Base-by-base conservation (phyloP, 345 rosid species). In the Lumnitzera littorea region DNA sequence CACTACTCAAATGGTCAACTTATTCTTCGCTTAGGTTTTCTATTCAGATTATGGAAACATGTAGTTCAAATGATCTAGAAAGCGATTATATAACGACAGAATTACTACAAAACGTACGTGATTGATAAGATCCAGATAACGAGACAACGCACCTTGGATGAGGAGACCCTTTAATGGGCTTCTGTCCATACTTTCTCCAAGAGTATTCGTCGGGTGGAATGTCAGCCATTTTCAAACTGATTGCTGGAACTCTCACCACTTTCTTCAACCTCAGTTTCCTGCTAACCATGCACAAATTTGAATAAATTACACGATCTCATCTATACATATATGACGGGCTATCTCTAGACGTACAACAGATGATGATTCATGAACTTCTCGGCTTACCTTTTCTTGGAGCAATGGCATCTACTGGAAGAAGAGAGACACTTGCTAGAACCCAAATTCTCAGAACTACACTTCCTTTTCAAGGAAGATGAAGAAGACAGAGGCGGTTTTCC, bases 161-260 rank as follows among this genome's bases (percentile, higher is more conserved):
- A 2, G 99, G 97, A 61, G 99, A 94, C 23, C 99, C 99, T 75
- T 91, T 94, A 64, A 94, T 90, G 52, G 99, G 99, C 64, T 94
- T 94, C 56, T 94, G 99, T 31, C 99, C 99, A 27, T 94, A 94
- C 57, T 94, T 94, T 53, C 99, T 84, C 97, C 99, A 94, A 0
- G 99, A 88, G 57, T 79, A 88, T 76, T 88, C 99, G 9, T 94
- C 99, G 14, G 99, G 89, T 15, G 99, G 99, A 50, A 91, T 88
- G 64, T 94, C 99, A 12, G 99, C 85, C 76, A 88, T 65, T 68
- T 87, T 91, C 48, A 90, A 74, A 72, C 99, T 94, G 16, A 91
- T 87, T 24, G 97, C 97, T 25, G 96, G 99, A 55, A 94, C 92
- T 70, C 95, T 83, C 6, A 86, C 81, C 3, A 83, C 74, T 67